These are phyloP conservation scores for Nyctanthes arbortristis DNA, from an alignment of 257 asterid species.

Conservation along the genomic window DNA sequence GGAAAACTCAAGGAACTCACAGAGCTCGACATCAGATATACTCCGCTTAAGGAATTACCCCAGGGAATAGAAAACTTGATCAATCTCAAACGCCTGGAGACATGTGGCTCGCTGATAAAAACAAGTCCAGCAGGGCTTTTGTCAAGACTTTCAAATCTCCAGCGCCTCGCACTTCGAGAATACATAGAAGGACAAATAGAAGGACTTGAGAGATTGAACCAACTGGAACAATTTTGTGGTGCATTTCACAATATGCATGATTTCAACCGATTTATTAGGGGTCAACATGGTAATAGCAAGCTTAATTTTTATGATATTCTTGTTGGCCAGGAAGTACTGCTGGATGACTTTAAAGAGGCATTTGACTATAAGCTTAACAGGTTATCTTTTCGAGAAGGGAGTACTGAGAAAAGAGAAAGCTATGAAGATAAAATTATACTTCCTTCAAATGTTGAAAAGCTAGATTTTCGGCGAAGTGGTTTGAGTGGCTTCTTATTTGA, in stretches of 20 bases:
- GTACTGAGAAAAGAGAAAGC: background rate
- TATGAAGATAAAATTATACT: slow-evolving; percentile 13
- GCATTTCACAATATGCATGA: too few relatives aligned
- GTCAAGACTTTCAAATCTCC: background rate
- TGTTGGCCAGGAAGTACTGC: too few relatives aligned
- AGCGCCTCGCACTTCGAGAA: too few relatives aligned
- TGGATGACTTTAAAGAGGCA: too few relatives aligned
- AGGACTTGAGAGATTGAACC: too few relatives aligned
- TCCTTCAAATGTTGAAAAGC: slow-evolving; percentile 18
- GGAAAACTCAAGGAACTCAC: slow-evolving; percentile 21
- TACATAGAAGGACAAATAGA: too few relatives aligned
- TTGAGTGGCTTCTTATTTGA: slow-evolving; percentile 19
- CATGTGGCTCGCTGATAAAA: background rate
- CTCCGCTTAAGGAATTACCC: background rate
- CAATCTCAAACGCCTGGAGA: slow-evolving; percentile 11
- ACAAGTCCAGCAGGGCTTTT: background rate
- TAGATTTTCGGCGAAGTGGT: background rate
- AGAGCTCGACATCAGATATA: background rate
- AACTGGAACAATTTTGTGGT: too few relatives aligned
- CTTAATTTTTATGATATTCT: too few relatives aligned
- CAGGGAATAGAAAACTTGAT: background rate
- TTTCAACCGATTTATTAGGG: too few relatives aligned
- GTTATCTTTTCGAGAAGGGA: too few relatives aligned
- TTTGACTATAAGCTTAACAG: too few relatives aligned
- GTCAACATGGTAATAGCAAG: too few relatives aligned